Conservation (phyloP, 805 yeast species). For the Zygosaccharomyces lentus region DNA sequence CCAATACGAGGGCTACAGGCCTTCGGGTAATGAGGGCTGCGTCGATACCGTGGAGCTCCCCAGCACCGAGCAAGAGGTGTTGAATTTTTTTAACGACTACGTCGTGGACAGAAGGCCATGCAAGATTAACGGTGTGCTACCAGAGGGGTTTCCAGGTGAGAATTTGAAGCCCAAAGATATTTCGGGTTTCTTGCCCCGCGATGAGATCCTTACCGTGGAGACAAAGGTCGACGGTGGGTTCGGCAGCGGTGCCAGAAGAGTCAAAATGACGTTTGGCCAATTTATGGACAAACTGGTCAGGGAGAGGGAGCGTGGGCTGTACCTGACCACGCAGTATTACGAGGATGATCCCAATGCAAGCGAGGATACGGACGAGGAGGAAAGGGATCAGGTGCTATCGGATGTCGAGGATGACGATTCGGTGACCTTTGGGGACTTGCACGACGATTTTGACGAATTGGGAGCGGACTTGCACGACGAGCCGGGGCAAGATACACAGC, state of each 20-base stretch:
- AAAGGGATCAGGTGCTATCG: constrained; percentile 16
- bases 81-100: constrained; percentile 38
- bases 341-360: constrained; percentile 38
- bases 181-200: constrained; percentile 36
- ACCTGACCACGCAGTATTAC: constrained; percentile 66
- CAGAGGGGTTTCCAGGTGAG: constrained; percentile 33
- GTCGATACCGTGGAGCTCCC: constrained; percentile 24
- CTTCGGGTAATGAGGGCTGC: constrained; percentile 7
- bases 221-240: constrained; percentile 56
- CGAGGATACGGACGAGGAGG: constrained; percentile 24
- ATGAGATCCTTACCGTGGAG: constrained; percentile 50
- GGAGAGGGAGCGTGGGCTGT: constrained; percentile 44
- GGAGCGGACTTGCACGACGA: constrained; percentile 22
- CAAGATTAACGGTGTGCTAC: constrained; percentile 40
- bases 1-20: constrained; percentile 20
- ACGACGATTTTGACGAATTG: constrained; percentile 29
- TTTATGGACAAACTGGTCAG: constrained; percentile 41
- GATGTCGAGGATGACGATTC: constrained; percentile 20
- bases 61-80: constrained; percentile 16
- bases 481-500: constrained; percentile 23
- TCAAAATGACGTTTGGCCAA: constrained; percentile 47
- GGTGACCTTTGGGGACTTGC: constrained; percentile 20
- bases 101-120: constrained; percentile 48
- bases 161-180: constrained; percentile 38
- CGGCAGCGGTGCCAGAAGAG: constrained; percentile 58